A percentile compares a stretch with the other conserved stretches of the same genome.
Evolutionary conservation across 2,329 filamentous ascomycete genomes (phyloP).

Genomic region (Trichoderma oligosporum): DNA sequence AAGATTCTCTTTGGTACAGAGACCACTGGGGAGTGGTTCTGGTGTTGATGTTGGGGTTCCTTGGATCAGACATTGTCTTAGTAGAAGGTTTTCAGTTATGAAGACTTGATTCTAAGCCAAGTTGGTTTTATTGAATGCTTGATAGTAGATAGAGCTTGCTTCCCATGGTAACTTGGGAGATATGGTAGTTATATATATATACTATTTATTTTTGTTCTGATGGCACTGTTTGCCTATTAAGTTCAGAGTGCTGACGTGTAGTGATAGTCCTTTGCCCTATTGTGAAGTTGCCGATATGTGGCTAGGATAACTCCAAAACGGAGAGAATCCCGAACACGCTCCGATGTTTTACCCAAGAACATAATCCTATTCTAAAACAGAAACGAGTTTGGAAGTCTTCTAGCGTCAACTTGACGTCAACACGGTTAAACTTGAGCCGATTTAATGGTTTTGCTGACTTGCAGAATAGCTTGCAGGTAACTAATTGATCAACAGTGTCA

Average conservation of each 20-base stretch:
- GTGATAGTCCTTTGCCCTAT: background rate
- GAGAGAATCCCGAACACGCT: background rate
- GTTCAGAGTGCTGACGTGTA: background rate
- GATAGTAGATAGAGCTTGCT: too few species aligned
- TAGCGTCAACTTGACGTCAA: conserved; percentile 10
- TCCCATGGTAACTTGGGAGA: too few species aligned
- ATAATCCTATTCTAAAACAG: background rate
- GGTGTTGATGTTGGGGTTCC: conserved; percentile 15
- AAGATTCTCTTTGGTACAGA: conserved; percentile 15
- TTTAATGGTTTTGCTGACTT: background rate
- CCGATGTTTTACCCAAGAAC: background rate
- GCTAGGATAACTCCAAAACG: too few species aligned
- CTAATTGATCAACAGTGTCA: background rate
- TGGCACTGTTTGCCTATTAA: background rate
- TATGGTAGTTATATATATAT: background rate
- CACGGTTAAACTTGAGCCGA: conserved; percentile 8
- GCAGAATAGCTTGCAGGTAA: background rate
- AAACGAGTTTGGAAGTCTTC: background rate
- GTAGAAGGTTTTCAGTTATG: background rate
- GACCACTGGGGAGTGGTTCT: conserved; percentile 17
- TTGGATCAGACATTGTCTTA: conserved; percentile 15
- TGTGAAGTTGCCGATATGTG: too few species aligned
- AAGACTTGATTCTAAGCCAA: background rate
- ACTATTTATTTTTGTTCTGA: background rate
- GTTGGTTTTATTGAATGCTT: background rate